Percentiles rank a stretch among this genome's conserved stretches.
phyloP scores from a whole-genome alignment of 2,329 filamentous ascomycete species.

The Aspergillus vadensis region DNA sequence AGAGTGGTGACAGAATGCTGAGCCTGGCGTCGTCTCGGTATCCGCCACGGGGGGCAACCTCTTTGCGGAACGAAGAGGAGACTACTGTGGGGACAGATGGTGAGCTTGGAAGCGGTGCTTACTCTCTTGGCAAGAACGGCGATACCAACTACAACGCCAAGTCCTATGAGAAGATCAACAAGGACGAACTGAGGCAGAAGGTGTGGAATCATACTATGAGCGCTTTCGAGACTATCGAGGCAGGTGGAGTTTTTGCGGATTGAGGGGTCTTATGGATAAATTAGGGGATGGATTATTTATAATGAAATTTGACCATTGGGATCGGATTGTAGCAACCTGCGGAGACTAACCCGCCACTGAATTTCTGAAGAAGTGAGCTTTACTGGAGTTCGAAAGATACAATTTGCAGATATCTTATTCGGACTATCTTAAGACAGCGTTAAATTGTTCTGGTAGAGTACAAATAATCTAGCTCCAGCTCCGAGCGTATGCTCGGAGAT shows the following conservation, averaged over 20 bases:
- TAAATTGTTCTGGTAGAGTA: neutral
- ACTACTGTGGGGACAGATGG: constrained; percentile 6
- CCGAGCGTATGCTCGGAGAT: neutral
- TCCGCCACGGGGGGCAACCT: neutral
- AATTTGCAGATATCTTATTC: neutral
- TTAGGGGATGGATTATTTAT: neutral
- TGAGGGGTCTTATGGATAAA: neutral
- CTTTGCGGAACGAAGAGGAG: neutral
- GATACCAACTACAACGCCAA: neutral
- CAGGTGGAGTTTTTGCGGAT: neutral
- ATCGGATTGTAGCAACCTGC: too few species aligned
- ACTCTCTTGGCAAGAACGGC: constrained; percentile 3
- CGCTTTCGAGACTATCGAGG: constrained; percentile 3
- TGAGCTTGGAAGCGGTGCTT: constrained; percentile 3
- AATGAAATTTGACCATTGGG: neutral
- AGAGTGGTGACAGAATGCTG: constrained; percentile 9
- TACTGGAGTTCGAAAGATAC: too few species aligned
- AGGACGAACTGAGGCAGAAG: constrained; percentile 1
- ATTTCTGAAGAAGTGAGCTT: too few species aligned
- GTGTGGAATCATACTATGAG: constrained; percentile 10
- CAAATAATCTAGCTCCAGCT: neutral
- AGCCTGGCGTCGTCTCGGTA: constrained; percentile 2
- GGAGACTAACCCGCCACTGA: too few species aligned
- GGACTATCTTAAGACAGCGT: neutral
- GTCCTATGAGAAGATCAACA: constrained; percentile 5